A percentile compares a stretch with the other conserved stretches of the same genome.
phyloP scores from a whole-genome alignment of 805 yeast genomes.

The Candida dendrica region DNA sequence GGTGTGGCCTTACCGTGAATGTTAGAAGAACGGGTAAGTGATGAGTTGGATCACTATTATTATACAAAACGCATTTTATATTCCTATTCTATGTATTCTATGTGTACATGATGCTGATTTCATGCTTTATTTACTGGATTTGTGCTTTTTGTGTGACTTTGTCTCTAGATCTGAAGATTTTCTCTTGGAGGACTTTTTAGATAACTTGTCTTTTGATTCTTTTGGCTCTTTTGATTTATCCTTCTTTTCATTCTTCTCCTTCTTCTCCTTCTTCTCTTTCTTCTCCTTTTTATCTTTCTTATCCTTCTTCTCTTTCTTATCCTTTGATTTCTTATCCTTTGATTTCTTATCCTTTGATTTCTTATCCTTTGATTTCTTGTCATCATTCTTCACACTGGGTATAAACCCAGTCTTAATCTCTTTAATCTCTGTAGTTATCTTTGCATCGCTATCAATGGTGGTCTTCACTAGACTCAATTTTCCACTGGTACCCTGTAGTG shows the following conservation, averaged over 20 bases:
- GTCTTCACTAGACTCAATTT: conserved; percentile 11
- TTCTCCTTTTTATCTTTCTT: conserved; percentile 22
- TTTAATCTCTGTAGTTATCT: conserved; percentile 4
- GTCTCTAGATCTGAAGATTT: background rate
- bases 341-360: conserved; percentile 14
- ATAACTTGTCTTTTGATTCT: conserved; percentile 10
- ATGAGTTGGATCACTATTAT: too few relatives aligned
- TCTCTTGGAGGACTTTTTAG: background rate
- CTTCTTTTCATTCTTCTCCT: conserved; percentile 18
- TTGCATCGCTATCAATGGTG: background rate
- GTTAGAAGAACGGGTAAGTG: too few relatives aligned
- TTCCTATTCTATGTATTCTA: too few relatives aligned
- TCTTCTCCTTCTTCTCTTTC: conserved; percentile 21
- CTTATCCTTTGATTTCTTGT: conserved; percentile 15
- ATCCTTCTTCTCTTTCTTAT: conserved; percentile 21
- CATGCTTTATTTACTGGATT: background rate
- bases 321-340: conserved; percentile 18
- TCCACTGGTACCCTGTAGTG: conserved; percentile 70
- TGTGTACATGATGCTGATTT: background rate
- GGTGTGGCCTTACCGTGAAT: too few relatives aligned
- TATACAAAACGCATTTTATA: too few relatives aligned
- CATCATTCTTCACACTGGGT: conserved; percentile 7
- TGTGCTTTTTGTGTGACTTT: background rate
- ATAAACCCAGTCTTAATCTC: conserved; percentile 9
- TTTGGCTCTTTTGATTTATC: conserved; percentile 17